phyloP scores from a whole-genome alignment of 768 basidiomycete genomes.

The Amanita pallidorosea region DNA sequence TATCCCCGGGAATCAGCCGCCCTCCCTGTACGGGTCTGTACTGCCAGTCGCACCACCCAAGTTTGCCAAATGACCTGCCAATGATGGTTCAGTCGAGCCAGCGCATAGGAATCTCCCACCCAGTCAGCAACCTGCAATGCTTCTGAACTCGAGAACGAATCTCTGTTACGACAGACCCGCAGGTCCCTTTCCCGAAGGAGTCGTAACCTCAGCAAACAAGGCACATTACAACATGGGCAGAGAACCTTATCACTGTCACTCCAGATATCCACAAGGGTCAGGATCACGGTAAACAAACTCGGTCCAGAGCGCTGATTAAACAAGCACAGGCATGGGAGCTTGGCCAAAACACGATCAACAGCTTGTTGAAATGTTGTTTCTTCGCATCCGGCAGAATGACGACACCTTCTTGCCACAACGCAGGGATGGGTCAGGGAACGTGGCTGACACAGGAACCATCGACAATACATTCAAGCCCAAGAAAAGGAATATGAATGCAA shows the following conservation, averaged over 20 bases:
- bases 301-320: neutral
- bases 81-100: conserved; percentile 8
- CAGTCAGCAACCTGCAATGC: conserved; percentile 6
- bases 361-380: neutral
- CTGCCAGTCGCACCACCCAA: neutral
- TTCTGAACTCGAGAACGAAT: conserved; percentile 43
- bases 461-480: conserved; percentile 10
- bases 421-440: conserved; percentile 4
- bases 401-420: conserved; percentile 4
- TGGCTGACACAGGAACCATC: conserved; percentile 17
- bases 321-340: neutral
- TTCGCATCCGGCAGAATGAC: conserved; percentile 11
- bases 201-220: conserved; percentile 24
- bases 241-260: neutral
- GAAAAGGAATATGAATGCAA: conserved; percentile 17
- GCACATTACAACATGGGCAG: conserved; percentile 14
- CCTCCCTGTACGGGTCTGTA: conserved; percentile 1
- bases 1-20: neutral
- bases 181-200: conserved; percentile 25
- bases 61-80: conserved; percentile 1
- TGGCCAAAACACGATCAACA: neutral
- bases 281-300: conserved; percentile 3
- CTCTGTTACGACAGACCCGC: conserved; percentile 32
- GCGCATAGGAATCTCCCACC: conserved; percentile 5
- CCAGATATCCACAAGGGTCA: neutral